phyloP scores from a whole-genome alignment of 179 eudicot genomes.

The Beta corolliflora region DNA sequence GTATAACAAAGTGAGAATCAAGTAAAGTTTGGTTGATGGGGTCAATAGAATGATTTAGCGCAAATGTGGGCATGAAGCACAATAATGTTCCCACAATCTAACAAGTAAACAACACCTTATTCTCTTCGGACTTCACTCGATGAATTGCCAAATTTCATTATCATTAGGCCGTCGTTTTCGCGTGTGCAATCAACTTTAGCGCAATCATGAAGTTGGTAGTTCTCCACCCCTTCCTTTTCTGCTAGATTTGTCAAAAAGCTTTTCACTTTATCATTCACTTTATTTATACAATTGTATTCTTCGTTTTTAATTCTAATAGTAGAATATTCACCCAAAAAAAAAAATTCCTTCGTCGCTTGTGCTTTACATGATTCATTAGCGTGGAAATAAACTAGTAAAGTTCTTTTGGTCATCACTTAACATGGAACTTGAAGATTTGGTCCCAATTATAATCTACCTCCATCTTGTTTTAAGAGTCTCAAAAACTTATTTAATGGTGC shows the following conservation, averaged over 20 bases:
- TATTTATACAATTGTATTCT: background rate
- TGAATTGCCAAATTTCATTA: background rate
- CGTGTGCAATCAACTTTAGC: slow-evolving; percentile 33
- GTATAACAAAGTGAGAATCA: background rate
- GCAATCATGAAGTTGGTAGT: slow-evolving; percentile 32
- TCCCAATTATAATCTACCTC: background rate
- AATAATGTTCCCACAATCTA: slow-evolving; percentile 26
- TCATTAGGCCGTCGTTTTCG: slow-evolving; percentile 25
- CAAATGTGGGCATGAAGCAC: slow-evolving; percentile 24
- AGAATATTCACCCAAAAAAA: background rate
- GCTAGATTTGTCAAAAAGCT: slow-evolving; percentile 35
- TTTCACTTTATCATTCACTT: slow-evolving; percentile 3
- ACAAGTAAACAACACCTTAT: background rate
- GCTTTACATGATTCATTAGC: slow-evolving; percentile 19
- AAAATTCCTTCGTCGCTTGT: background rate
- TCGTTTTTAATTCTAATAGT: background rate
- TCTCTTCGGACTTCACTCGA: background rate
- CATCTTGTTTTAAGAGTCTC: background rate
- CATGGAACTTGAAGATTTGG: background rate
- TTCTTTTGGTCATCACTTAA: background rate
- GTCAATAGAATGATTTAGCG: slow-evolving; percentile 11
- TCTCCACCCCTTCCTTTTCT: slow-evolving; percentile 17
- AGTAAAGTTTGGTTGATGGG: slow-evolving; percentile 8
- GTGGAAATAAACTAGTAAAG: slow-evolving; percentile 1
- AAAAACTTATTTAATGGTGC: background rate